Evolutionary conservation across 1,139 yeast species (phyloP).

Genomic region (Diutina rugosa): DNA sequence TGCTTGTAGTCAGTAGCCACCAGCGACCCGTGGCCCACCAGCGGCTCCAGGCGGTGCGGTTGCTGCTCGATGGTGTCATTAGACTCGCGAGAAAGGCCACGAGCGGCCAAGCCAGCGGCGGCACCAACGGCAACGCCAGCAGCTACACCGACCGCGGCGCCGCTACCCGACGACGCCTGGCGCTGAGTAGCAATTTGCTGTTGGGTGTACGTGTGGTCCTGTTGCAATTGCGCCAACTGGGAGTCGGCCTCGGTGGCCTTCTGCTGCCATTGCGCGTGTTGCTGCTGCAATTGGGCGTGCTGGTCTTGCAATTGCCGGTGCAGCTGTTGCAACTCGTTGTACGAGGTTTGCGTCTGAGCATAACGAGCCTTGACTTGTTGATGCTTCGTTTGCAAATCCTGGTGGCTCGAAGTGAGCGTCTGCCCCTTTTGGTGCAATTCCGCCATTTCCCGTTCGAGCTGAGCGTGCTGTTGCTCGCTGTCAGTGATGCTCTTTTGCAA

Average conservation of each 20-base stretch:
- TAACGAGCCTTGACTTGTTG: not conserved
- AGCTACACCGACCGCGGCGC: not conserved
- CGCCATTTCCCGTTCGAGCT: not conserved
- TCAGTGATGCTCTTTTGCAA: conserved; percentile 7
- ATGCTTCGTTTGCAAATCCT: not conserved
- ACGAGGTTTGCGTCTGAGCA: not conserved
- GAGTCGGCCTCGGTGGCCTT: not conserved
- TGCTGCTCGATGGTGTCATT: not conserved
- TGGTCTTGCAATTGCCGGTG: not conserved
- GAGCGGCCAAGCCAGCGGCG: not conserved
- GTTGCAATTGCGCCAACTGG: not conserved
- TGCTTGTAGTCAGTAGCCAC: conserved; percentile 17
- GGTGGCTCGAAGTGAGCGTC: not conserved
- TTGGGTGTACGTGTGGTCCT: not conserved
- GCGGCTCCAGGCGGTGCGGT: not conserved
- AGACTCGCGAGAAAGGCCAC: not conserved
- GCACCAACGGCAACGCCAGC: not conserved
- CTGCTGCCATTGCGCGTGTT: not conserved
- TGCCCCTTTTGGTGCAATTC: not conserved
- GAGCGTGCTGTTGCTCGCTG: not conserved
- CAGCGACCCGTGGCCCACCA: not conserved
- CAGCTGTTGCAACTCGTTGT: not conserved
- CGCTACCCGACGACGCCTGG: not conserved
- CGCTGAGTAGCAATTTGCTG: not conserved
- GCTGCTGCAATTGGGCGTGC: not conserved